Base-by-base conservation (phyloP, 768 basidiomycete species). In the Pulveroboletus frians region DNA sequence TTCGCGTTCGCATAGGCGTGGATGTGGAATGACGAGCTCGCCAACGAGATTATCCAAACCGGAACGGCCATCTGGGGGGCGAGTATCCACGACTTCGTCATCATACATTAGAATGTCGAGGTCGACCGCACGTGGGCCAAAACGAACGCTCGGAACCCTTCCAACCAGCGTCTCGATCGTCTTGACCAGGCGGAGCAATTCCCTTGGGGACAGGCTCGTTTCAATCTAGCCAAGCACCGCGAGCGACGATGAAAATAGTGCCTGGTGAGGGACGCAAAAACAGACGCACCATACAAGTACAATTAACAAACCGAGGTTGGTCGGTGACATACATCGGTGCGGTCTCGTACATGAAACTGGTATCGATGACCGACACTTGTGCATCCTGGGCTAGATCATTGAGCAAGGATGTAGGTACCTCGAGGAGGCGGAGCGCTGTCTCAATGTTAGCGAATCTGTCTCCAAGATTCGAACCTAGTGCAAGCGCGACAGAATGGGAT, bases 241-340 rank as follows among this genome's bases (percentile, higher is more conserved):
- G 32, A 34, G 52, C 15, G 30, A 29, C 17, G 37, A 49, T 45
- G 18, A 44, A 46, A 15, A 35, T 9, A 39, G 32, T 20, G n/a
- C 9, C 20, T 15, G 26, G 39, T 23, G 27, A 3, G 10, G 39
- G 23, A 41, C 3, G 21, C 2, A 9, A 11, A 8, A 13, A 2
- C 9, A n/a, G n/a, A 75, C 88, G 48, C 53, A 96, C 95, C 68
- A 92, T 72, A 53, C 92, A 88, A n/a, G 89, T 90, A 55, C 90
- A 88, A 60, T 98, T 99, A 51, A 88, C 77, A 69, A 97, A 98
- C 31, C 74, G 72, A 11, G 85, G 87, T 65, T 99, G 96, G 49
- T 96, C 85, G 11, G 80, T 80, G 37, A 96, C 86, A 64, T 99
- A 98, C 96, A 99, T 98, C 0, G 96, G 91, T 10, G 84, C 76